Evolutionary conservation across 306 rosid species (phyloP).

Genomic region (Casuarina glauca): DNA sequence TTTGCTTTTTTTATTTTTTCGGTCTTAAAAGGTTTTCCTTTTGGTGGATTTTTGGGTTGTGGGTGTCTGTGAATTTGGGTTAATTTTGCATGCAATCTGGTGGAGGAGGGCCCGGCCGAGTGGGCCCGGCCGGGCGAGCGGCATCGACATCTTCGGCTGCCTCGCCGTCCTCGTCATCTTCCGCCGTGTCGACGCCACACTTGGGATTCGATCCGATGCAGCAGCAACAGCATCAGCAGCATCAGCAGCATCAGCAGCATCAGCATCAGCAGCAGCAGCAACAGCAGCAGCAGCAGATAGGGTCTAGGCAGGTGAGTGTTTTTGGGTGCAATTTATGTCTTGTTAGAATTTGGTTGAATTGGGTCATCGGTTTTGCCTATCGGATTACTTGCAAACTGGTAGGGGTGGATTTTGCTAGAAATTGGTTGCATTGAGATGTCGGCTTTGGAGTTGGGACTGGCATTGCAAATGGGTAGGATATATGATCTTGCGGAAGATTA

Average conservation of each 20-base stretch:
- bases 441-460: constrained; percentile 21
- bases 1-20: constrained; percentile 13
- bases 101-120: constrained; percentile 76
- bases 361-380: constrained; percentile 22
- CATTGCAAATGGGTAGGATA: constrained; percentile 29
- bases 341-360: constrained; percentile 25
- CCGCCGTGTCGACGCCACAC: constrained; percentile 81
- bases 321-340: constrained; percentile 28
- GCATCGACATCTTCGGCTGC: constrained; percentile 76
- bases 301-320: constrained; percentile 84
- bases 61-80: constrained; percentile 36
- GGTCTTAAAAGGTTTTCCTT: neutral
- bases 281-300: constrained; percentile 63
- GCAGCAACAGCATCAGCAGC: constrained; percentile 77
- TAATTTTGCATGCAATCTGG: constrained; percentile 75
- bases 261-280: constrained; percentile 49
- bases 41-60: constrained; percentile 37
- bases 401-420: constrained; percentile 13
- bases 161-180: constrained; percentile 81
- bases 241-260: constrained; percentile 66
- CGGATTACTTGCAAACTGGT: constrained; percentile 14
- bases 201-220: constrained; percentile 75
- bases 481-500: constrained; percentile 20
- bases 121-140: constrained; percentile 74
- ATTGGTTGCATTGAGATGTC: constrained; percentile 27